These are phyloP conservation scores for Hemisphaericaspora xylofermentans DNA, from an alignment of 1,139 yeast genomes.

Conservation along the genomic window DNA sequence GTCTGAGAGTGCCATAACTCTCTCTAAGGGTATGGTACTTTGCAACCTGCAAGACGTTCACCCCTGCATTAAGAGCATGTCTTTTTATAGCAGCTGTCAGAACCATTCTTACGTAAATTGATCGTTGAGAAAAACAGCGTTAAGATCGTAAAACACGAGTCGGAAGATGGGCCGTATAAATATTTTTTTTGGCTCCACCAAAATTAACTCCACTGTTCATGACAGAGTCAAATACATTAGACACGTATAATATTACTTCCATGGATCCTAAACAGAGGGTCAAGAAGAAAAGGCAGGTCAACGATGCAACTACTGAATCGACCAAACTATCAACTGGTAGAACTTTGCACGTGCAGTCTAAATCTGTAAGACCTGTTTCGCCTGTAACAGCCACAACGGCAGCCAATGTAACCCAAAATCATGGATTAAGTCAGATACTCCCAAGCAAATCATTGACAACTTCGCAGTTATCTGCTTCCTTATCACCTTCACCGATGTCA, in stretches of 20 bases:
- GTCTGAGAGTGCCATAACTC: slow-evolving; percentile 48
- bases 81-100: background rate
- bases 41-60: background rate
- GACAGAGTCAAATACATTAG: background rate
- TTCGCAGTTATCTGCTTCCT: slow-evolving; percentile 3
- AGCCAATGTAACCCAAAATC: slow-evolving; percentile 6
- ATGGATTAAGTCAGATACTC: background rate
- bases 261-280: background rate
- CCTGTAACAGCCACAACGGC: slow-evolving; percentile 11
- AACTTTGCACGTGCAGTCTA: background rate
- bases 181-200: slow-evolving; percentile 1
- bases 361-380: slow-evolving; percentile 8
- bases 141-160: slow-evolving; percentile 2
- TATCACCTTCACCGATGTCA: slow-evolving; percentile 3
- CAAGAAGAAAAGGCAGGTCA: background rate
- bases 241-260: background rate
- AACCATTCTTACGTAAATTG: background rate
- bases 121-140: too few relatives aligned
- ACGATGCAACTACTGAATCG: background rate
- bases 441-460: background rate
- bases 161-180: slow-evolving; percentile 11
- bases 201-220: background rate
- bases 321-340: background rate
- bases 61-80: background rate
- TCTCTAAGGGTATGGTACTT: slow-evolving; percentile 32